Base-by-base conservation (phyloP, 2,329 filamentous ascomycete species). In the Mycosphaerelloides madeirae region DNA sequence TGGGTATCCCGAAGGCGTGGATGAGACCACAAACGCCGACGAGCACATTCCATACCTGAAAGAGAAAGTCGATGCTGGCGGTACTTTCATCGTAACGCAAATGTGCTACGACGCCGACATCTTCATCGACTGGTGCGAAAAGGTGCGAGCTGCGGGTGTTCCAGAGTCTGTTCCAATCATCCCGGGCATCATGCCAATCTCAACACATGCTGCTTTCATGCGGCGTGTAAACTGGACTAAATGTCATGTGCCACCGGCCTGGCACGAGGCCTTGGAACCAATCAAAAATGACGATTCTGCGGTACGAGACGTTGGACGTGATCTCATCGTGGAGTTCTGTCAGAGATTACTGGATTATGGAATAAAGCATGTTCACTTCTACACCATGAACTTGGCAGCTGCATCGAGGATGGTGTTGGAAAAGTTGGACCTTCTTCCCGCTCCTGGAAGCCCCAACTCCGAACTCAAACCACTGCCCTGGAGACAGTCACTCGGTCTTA, bases 81-180 rank as follows among this genome's bases (percentile, higher is more conserved):
- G 85, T 50, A 84, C 85, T 6, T 98, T 97, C 65, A 86, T 98
- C 53, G 87, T 98, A 42, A 97, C 93, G 0, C 93, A 98, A 71
- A 98, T 98, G 93, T 97, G 97, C 71, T 98, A 98, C 73, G 91
- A 98, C 62, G 90, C 81, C 38, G 91, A 98, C 61, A 91, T 93
- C 64, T 98, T 98, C 69, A 70, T 97, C 42, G 79, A 83, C 41
- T 98, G 93, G 93, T 85, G 94, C 29, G 75, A 79, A 56, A 93
- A 87, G 65, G 89, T 91, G 47, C 84, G 90, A 38, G 87, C 83
- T 41, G 83, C 81, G 60, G 93, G 93, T 37, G 91, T 98, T 62
- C 60, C 62, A 9, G 60, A 64, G 13, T 83, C 72, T 19, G 75
- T 93, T 25, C 87, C 87, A 13, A 93, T 95, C 55, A 79, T 94